These are phyloP conservation scores for Trichoderma gracile DNA, from an alignment of 2,329 filamentous ascomycete genomes.

Conservation along the genomic window DNA sequence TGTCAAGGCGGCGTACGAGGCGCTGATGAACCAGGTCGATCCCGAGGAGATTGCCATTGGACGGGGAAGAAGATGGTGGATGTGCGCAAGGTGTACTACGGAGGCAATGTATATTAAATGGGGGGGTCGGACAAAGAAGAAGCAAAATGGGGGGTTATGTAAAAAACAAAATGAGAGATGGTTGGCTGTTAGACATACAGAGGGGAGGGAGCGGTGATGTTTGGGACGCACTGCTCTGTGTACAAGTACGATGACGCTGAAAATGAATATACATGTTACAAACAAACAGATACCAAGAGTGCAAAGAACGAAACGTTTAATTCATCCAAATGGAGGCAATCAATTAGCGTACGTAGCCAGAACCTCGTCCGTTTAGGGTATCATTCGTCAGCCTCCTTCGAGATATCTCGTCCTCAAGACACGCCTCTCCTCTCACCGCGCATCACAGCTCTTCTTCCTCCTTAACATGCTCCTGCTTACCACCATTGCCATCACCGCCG, in stretches of 20 bases:
- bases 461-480: not conserved
- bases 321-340: not conserved
- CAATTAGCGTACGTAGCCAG: not conserved
- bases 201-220: slow-evolving; percentile 18
- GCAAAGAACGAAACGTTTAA: not conserved
- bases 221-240: slow-evolving; percentile 16
- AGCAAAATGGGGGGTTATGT: not conserved
- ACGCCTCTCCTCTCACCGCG: not conserved
- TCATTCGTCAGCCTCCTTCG: not conserved
- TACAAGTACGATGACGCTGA: slow-evolving; percentile 19
- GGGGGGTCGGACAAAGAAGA: not conserved
- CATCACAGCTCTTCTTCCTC: not conserved
- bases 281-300: not conserved
- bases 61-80: slow-evolving; percentile 92
- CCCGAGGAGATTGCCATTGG: slow-evolving; percentile 89
- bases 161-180: not conserved
- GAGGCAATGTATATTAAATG: slow-evolving; percentile 65
- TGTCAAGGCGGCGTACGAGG: slow-evolving; percentile 85
- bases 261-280: slow-evolving; percentile 12
- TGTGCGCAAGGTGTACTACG: slow-evolving; percentile 96
- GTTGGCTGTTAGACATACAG: not conserved
- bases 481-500: not conserved
- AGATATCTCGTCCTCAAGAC: not conserved
- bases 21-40: slow-evolving; percentile 77
- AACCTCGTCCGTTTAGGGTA: not conserved